Evolutionary conservation across 164 flowering plant species (phyloP).

Genomic region (Chimonanthus salicifolius): DNA sequence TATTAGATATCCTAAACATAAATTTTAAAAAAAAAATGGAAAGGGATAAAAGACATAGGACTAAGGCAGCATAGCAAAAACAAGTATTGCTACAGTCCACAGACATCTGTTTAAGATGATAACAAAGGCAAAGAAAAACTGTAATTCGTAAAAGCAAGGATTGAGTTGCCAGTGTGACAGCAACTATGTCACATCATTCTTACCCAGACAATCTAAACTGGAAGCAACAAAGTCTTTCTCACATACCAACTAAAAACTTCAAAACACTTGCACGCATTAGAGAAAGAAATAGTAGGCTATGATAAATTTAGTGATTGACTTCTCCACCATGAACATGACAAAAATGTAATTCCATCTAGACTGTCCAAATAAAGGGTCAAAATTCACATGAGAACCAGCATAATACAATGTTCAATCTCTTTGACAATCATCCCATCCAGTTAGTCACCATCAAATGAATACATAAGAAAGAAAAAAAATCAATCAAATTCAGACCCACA

Average conservation of each 20-base stretch:
- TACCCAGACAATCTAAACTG: not conserved
- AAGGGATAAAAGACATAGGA: not conserved
- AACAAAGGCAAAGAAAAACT: not conserved
- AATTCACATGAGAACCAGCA: not conserved
- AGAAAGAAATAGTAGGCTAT: not conserved
- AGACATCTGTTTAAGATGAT: not conserved
- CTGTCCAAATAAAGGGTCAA: not conserved
- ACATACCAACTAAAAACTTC: not conserved
- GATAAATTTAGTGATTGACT: not conserved
- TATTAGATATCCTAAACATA: no score
- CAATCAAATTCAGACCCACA: not conserved
- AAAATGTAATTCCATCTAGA: not conserved
- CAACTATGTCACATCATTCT: not conserved
- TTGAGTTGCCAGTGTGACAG: no score
- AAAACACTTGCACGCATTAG: not conserved
- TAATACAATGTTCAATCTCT: not conserved
- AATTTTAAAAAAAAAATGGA: no score
- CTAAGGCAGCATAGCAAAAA: not conserved
- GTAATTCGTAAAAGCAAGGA: not conserved
- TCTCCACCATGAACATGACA: not conserved
- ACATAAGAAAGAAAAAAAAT: not conserved
- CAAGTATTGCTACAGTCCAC: no score
- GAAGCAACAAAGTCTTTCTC: not conserved
- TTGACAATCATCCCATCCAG: not conserved
- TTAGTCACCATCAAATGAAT: not conserved